Conservation (phyloP, 78 protist genomes). For the Pigoraptor vietnamica region DNA sequence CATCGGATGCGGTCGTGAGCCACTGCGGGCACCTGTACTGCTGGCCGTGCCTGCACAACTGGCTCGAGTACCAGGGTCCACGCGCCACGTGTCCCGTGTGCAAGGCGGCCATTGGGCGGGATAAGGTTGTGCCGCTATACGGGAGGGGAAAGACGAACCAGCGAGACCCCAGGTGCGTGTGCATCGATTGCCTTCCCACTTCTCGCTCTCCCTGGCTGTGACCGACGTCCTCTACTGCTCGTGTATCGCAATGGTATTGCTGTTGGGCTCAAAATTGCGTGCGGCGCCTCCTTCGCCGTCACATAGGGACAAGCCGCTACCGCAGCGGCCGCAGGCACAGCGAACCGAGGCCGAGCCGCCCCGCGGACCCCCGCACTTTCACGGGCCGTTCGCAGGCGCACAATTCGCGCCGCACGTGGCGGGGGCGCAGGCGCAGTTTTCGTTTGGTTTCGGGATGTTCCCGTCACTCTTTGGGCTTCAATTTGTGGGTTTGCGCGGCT, state of each 20-base stretch:
- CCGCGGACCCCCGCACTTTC: background rate
- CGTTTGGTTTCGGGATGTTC: conserved; percentile 15
- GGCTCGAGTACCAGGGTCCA: conserved; percentile 18
- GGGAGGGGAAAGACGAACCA: conserved; percentile 7
- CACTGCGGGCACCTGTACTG: conserved; percentile 60
- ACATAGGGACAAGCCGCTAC: background rate
- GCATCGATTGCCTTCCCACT: background rate
- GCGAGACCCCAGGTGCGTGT: background rate
- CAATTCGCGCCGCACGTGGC: background rate
- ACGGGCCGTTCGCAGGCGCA: background rate
- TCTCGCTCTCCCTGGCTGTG: background rate
- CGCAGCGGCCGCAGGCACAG: background rate
- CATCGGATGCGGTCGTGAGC: conserved; percentile 42
- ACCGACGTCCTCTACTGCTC: background rate
- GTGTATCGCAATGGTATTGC: no score
- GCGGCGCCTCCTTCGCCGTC: background rate
- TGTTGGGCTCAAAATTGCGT: no score
- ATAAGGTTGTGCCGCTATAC: conserved; percentile 30
- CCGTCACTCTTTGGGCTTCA: background rate
- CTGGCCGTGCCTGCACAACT: conserved; percentile 36
- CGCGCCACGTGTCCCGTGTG: conserved; percentile 39
- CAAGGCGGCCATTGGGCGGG: conserved; percentile 32
- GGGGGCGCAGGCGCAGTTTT: background rate
- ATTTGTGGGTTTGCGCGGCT: background rate
- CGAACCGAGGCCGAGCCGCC: background rate